phyloP scores from a whole-genome alignment of 441 rosid species.

The Manihot esculenta region DNA sequence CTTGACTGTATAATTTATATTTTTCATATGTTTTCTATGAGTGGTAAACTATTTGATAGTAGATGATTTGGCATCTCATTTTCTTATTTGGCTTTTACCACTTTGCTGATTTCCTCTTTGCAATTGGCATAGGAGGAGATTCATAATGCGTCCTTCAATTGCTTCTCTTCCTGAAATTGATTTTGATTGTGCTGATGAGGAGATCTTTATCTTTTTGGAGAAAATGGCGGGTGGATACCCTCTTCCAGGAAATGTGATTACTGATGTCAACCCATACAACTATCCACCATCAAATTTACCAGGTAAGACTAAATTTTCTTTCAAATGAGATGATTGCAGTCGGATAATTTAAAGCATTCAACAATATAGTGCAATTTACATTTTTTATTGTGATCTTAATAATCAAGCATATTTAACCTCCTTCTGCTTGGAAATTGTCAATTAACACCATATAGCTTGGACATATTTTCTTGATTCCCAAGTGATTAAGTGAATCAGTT shows the following conservation, averaged over 20 bases:
- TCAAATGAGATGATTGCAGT: not conserved
- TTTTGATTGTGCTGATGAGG: constrained; percentile 29
- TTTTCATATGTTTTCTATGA: not conserved
- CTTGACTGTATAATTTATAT: not conserved
- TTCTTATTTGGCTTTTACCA: not conserved
- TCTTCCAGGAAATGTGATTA: constrained; percentile 46
- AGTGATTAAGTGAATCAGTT: no score
- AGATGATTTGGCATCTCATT: not conserved
- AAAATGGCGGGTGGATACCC: constrained; percentile 30
- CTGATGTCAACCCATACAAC: constrained; percentile 36
- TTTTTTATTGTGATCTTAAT: not conserved
- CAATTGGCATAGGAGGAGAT: constrained; percentile 6
- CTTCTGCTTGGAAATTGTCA: not conserved
- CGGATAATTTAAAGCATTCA: not conserved
- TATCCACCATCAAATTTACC: constrained; percentile 40
- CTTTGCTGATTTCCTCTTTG: constrained; percentile 11
- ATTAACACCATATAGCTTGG: not conserved
- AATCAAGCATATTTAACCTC: not conserved
- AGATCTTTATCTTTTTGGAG: constrained; percentile 27
- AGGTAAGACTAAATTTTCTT: constrained; percentile 28
- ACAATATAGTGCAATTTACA: no score
- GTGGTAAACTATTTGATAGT: not conserved
- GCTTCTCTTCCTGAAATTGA: constrained; percentile 18
- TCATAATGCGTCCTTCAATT: constrained; percentile 36
- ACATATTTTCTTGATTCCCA: not conserved